These are phyloP conservation scores for Peronospora belbahrii DNA, from an alignment of 352 stramenopile genomes.

Conservation along the genomic window DNA sequence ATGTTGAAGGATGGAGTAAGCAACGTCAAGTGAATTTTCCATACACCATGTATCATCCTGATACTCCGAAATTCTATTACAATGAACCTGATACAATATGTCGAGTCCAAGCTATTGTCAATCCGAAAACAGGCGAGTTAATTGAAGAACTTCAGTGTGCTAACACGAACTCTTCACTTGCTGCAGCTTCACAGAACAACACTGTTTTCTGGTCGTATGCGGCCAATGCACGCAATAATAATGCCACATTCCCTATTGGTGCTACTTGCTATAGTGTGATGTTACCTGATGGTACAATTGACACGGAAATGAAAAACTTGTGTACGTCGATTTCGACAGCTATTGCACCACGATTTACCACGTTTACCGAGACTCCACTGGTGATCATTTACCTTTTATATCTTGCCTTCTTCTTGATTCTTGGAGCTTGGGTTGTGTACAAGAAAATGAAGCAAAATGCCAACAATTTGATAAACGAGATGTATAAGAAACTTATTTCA, in stretches of 20 bases:
- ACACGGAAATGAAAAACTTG: slow-evolving; percentile 11
- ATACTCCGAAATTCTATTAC: slow-evolving; percentile 28
- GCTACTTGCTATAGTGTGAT: slow-evolving; percentile 32
- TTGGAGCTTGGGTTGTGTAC: slow-evolving; percentile 14
- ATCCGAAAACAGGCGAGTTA: slow-evolving; percentile 15
- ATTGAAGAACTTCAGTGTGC: slow-evolving; percentile 30
- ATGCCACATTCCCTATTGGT: slow-evolving; percentile 38
- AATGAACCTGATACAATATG: slow-evolving; percentile 23
- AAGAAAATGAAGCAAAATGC: slow-evolving; percentile 19
- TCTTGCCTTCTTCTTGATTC: slow-evolving; percentile 26
- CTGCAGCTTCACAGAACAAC: slow-evolving; percentile 19
- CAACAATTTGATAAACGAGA: slow-evolving; percentile 25
- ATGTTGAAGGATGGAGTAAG: slow-evolving; percentile 28
- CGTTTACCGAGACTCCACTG: slow-evolving; percentile 18
- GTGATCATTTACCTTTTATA: slow-evolving; percentile 27
- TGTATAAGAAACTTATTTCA: slow-evolving; percentile 13
- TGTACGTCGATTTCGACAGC: slow-evolving; percentile 14
- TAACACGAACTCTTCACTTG: slow-evolving; percentile 24
- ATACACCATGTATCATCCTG: slow-evolving; percentile 25
- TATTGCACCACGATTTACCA: slow-evolving; percentile 15
- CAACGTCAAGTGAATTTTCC: slow-evolving; percentile 34
- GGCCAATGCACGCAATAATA: slow-evolving; percentile 41
- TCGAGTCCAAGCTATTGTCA: slow-evolving; percentile 19
- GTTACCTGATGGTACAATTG: slow-evolving; percentile 18
- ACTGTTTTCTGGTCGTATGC: slow-evolving; percentile 36